These are phyloP conservation scores for Neofusicoccum cordaticola DNA, from an alignment of 2,329 filamentous ascomycete species.

Conservation along the genomic window DNA sequence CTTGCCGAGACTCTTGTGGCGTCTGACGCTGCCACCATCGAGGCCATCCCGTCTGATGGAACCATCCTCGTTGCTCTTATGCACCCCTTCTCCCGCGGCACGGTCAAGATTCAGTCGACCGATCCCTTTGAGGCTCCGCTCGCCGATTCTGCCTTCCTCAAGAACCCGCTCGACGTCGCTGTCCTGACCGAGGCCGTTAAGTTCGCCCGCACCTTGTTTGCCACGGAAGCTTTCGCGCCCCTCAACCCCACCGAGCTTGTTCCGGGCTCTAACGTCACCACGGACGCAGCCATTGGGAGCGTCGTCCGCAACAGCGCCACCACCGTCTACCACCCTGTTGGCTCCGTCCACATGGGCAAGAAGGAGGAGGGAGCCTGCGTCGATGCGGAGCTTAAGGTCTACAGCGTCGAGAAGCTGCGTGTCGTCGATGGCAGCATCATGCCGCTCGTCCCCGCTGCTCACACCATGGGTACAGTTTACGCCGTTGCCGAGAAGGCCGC, in stretches of 20 bases:
- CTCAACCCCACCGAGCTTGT: constrained; percentile 25
- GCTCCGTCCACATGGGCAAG: constrained; percentile 29
- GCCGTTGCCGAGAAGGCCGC: constrained; percentile 24
- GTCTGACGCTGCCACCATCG: constrained; percentile 1
- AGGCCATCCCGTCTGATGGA: constrained; percentile 3
- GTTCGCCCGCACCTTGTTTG: constrained; percentile 22
- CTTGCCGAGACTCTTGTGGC: constrained; percentile 5
- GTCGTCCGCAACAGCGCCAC: constrained; percentile 21
- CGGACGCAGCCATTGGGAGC: constrained; percentile 25
- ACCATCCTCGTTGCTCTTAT: not conserved
- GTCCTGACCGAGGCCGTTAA: constrained; percentile 25
- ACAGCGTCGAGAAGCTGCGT: constrained; percentile 25
- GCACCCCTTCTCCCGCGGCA: constrained; percentile 26
- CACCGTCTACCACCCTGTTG: constrained; percentile 30
- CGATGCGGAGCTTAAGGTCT: constrained; percentile 27
- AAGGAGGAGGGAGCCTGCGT: constrained; percentile 30
- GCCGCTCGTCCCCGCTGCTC: constrained; percentile 19
- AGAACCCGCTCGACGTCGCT: constrained; percentile 26
- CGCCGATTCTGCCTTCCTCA: constrained; percentile 18
- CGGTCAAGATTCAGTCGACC: constrained; percentile 22
- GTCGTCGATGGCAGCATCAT: constrained; percentile 25
- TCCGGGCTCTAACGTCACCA: constrained; percentile 25
- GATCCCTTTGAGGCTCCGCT: constrained; percentile 10
- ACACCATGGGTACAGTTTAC: constrained; percentile 22
- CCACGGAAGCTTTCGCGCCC: constrained; percentile 19